These are phyloP conservation scores for Tillandsia leiboldiana DNA, from an alignment of 176 grass and related monocot genomes.

Conservation along the genomic window DNA sequence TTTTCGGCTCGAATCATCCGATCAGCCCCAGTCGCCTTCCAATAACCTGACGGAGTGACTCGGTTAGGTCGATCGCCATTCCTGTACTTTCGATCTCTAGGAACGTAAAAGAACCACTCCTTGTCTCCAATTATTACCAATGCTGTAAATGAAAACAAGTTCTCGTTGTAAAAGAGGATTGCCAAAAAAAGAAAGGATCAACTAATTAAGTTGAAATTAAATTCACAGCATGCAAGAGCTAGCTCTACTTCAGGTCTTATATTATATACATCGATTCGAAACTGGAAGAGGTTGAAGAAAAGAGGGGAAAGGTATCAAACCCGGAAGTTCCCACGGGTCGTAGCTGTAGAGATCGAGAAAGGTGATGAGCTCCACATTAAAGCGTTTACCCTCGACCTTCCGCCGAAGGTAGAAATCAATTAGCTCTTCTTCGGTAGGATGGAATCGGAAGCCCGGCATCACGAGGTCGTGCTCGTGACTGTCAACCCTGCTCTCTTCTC, in stretches of 20 bases:
- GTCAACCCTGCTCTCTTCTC: constrained; percentile 25
- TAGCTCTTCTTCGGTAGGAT: constrained; percentile 95
- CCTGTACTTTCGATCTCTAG: constrained; percentile 88
- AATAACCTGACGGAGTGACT: constrained; percentile 84
- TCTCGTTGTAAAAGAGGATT: constrained; percentile 10
- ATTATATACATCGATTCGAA: background rate
- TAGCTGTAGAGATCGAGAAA: constrained; percentile 81
- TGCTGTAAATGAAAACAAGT: constrained; percentile 22
- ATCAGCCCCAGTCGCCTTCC: constrained; percentile 75
- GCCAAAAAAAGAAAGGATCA: constrained; percentile 7
- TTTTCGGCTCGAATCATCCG: constrained; percentile 59
- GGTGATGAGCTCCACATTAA: constrained; percentile 89
- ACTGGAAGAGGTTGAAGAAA: background rate
- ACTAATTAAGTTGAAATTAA: constrained; percentile 1
- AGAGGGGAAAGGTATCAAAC: constrained; percentile 18
- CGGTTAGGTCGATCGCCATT: constrained; percentile 83
- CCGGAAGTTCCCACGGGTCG: constrained; percentile 93
- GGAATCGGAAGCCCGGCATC: constrained; percentile 99
- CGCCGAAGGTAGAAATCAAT: constrained; percentile 99
- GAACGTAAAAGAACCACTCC: constrained; percentile 97
- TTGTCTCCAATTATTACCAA: constrained; percentile 75
- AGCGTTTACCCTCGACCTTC: constrained; percentile 80
- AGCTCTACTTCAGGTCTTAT: constrained; percentile 2
- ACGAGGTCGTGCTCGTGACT: constrained; percentile 53
- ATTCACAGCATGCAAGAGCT: constrained; percentile 23